Evolutionary conservation across 305 asterid genomes (phyloP).

Genomic region (Striga hermonthica): DNA sequence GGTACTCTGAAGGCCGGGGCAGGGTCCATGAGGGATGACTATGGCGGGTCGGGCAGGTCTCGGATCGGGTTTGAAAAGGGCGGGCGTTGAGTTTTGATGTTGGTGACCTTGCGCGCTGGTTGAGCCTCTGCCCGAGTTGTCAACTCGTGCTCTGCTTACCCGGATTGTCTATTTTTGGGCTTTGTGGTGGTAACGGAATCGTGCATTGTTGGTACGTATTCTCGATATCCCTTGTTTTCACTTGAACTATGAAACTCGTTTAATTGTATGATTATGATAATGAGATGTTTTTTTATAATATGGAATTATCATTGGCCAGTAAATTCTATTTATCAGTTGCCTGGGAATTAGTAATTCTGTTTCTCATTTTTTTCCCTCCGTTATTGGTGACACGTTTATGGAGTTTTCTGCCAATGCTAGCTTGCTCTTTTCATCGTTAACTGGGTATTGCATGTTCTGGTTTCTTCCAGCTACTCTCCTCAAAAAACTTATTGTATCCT

Average conservation of each 20-base stretch:
- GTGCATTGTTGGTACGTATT: not conserved
- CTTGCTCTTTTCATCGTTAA: not conserved
- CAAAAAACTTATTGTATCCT: no score
- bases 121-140: not conserved
- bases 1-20: slow-evolving; percentile 62
- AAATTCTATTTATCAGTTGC: not conserved
- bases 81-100: slow-evolving; percentile 34
- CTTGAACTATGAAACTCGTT: not conserved
- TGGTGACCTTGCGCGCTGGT: not conserved
- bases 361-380: not conserved
- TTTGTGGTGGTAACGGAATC: not conserved
- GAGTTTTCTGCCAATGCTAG: not conserved
- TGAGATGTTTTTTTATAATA: not conserved
- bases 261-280: not conserved
- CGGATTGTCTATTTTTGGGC: not conserved
- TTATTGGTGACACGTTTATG: not conserved
- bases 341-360: not conserved
- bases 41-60: slow-evolving; percentile 48
- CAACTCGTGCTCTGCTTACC: not conserved
- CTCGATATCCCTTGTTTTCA: not conserved
- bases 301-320: not conserved
- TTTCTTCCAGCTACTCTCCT: no score
- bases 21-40: slow-evolving; percentile 58
- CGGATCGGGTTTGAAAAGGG: slow-evolving; percentile 40
- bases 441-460: no score